Evolutionary conservation across 192 early-diverging fungal genomes (phyloP).

Genomic region (Coemansia sp.): DNA sequence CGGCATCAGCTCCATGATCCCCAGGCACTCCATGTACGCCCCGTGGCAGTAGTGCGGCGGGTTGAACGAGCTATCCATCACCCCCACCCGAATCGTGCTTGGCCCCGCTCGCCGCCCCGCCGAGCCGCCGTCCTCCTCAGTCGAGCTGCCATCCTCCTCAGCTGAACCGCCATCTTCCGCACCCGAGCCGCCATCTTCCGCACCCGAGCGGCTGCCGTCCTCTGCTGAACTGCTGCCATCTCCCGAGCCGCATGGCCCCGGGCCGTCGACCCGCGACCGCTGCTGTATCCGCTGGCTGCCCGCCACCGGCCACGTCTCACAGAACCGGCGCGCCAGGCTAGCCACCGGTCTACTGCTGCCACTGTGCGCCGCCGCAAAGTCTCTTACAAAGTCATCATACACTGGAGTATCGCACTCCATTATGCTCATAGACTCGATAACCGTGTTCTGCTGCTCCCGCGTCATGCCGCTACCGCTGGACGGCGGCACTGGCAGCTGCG

Average conservation of each 20-base stretch:
- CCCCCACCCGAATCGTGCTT: constrained; percentile 32
- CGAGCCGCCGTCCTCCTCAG: too few relatives aligned
- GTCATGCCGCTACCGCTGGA: too few relatives aligned
- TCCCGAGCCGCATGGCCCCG: too few relatives aligned
- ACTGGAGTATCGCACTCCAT: constrained; percentile 31
- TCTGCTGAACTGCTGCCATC: too few relatives aligned
- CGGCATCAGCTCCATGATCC: constrained; percentile 11
- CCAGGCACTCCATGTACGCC: constrained; percentile 41
- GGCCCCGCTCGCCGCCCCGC: neutral
- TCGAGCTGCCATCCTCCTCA: too few relatives aligned
- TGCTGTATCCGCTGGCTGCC: neutral
- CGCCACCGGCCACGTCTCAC: constrained; percentile 23
- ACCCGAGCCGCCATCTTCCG: neutral
- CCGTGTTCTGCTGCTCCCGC: constrained; percentile 1
- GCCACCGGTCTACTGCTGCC: constrained; percentile 6
- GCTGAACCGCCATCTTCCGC: neutral
- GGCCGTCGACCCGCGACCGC: too few relatives aligned
- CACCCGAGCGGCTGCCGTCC: neutral
- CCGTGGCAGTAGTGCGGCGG: constrained; percentile 55
- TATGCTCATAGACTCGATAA: constrained; percentile 15
- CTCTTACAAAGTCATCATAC: constrained; percentile 32
- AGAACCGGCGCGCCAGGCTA: constrained; percentile 22
- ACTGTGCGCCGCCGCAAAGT: constrained; percentile 4
- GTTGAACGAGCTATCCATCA: constrained; percentile 76
- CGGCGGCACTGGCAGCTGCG: too few relatives aligned